These are phyloP conservation scores for Rhizopogon vesiculosus DNA, from an alignment of 768 basidiomycete species.

Conservation along the genomic window DNA sequence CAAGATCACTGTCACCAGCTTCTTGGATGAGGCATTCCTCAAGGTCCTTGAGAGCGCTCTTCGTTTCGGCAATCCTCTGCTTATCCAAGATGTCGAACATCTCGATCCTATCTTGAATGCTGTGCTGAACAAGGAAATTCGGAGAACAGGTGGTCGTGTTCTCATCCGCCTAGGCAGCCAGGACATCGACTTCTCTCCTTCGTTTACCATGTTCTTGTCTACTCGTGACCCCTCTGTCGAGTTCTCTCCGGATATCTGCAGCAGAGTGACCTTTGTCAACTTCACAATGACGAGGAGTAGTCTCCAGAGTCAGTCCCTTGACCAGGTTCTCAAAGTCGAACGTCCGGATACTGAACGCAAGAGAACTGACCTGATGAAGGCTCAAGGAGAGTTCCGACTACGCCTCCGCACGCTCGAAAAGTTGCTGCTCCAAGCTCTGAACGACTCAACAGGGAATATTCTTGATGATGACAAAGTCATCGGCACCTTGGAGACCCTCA, in stretches of 20 bases:
- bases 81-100: conserved; percentile 97
- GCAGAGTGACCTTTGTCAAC: conserved; percentile 93
- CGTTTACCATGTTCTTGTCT: conserved; percentile 99
- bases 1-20: conserved; percentile 97
- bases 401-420: conserved; percentile 91
- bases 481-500: conserved; percentile 90
- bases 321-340: conserved; percentile 95
- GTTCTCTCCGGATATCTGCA: conserved; percentile 98
- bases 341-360: conserved; percentile 95
- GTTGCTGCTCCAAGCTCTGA: conserved; percentile 87
- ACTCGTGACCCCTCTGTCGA: conserved; percentile 97
- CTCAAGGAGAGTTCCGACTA: conserved; percentile 96
- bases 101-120: conserved; percentile 97
- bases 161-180: conserved; percentile 95
- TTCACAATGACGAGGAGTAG: conserved; percentile 99
- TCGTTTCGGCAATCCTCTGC: conserved; percentile 94
- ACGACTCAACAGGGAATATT: conserved; percentile 95
- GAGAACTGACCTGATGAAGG: conserved; percentile 94
- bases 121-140: conserved; percentile 94
- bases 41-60: conserved; percentile 98
- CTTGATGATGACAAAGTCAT: conserved; percentile 99
- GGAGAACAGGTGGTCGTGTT: conserved; percentile 94
- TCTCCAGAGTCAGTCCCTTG: conserved; percentile 95
- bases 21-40: conserved; percentile 97
- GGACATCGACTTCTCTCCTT: conserved; percentile 98